Conservation (phyloP, 2,329 filamentous ascomycete genomes). For the Colletotrichum ledebouriae region DNA sequence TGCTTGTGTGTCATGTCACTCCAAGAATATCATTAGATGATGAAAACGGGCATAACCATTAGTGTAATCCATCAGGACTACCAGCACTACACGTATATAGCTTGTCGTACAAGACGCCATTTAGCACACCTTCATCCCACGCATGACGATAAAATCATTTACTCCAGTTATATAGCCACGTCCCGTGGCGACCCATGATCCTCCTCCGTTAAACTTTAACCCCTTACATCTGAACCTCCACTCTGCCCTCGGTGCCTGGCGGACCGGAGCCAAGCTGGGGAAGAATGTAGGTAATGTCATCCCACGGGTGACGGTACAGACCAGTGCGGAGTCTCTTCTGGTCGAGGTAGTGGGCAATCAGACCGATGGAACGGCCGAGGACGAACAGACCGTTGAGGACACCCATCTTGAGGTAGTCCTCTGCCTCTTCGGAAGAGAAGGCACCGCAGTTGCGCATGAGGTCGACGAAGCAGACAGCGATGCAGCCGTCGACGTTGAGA, state of each 20-base stretch:
- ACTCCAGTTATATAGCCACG: constrained; percentile 43
- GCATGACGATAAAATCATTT: constrained; percentile 43
- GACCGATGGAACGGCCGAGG: constrained; percentile 94
- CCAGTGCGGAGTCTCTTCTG: constrained; percentile 99
- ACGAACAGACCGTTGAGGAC: constrained; percentile 99
- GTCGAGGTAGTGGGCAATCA: constrained; percentile 99
- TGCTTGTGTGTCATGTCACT: background rate
- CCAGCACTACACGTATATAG: constrained; percentile 54
- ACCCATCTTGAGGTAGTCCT: constrained; percentile 99
- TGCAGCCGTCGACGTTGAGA: constrained; percentile 97
- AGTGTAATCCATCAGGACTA: constrained; percentile 46
- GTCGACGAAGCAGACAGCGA: constrained; percentile 99
- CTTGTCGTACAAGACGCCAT: constrained; percentile 53
- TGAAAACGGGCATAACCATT: constrained; percentile 40
- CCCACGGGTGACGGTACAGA: constrained; percentile 99
- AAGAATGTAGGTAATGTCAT: constrained; percentile 96
- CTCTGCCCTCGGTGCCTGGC: constrained; percentile 84
- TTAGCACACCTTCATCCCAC: constrained; percentile 43
- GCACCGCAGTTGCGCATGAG: constrained; percentile 97
- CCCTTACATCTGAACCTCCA: constrained; percentile 84
- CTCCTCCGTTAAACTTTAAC: constrained; percentile 42
- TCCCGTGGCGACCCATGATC: constrained; percentile 41
- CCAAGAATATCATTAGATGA: background rate
- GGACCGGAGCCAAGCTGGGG: constrained; percentile 81
- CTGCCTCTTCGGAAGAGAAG: constrained; percentile 94